phyloP scores from a whole-genome alignment of 192 early-diverging fungal species.

The Linderina pennispora region DNA sequence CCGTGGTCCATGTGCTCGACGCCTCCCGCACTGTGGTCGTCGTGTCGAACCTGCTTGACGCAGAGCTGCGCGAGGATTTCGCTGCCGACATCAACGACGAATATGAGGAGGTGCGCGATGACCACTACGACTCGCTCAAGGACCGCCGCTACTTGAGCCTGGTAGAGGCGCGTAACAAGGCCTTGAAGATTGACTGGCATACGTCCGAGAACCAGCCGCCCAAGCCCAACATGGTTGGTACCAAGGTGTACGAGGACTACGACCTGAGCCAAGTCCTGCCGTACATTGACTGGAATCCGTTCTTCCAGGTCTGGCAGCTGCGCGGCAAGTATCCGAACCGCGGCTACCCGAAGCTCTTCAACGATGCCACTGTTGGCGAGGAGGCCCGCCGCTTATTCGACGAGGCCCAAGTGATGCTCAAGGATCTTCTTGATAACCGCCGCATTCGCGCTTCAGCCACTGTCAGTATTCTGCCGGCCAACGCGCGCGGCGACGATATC shows the following conservation, averaged over 20 bases:
- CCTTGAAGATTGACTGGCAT: conserved; percentile 65
- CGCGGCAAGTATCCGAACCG: conserved; percentile 95
- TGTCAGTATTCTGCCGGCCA: conserved; percentile 85
- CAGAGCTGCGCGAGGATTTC: conserved; percentile 74
- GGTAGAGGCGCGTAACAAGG: conserved; percentile 60
- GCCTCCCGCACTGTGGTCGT: conserved; percentile 90
- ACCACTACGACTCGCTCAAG: conserved; percentile 89
- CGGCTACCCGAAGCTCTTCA: conserved; percentile 96
- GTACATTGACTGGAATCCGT: conserved; percentile 98
- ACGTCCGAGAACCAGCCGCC: conserved; percentile 53
- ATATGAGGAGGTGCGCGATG: conserved; percentile 89
- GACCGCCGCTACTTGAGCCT: conserved; percentile 73
- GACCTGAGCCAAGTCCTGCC: conserved; percentile 68
- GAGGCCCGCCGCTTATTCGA: conserved; percentile 88
- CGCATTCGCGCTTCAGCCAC: conserved; percentile 68
- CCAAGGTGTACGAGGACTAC: conserved; percentile 68
- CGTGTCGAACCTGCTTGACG: conserved; percentile 80
- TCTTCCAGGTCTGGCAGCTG: conserved; percentile 98
- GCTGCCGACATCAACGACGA: conserved; percentile 85
- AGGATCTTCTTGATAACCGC: conserved; percentile 71
- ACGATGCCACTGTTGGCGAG: conserved; percentile 85
- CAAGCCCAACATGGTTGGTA: conserved; percentile 80
- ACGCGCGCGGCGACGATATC: conserved; percentile 86
- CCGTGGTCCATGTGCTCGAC: conserved; percentile 84
- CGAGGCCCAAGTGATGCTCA: conserved; percentile 78